Evolutionary conservation across 768 basidiomycete species (phyloP).

Genomic region (Collybia nuda): DNA sequence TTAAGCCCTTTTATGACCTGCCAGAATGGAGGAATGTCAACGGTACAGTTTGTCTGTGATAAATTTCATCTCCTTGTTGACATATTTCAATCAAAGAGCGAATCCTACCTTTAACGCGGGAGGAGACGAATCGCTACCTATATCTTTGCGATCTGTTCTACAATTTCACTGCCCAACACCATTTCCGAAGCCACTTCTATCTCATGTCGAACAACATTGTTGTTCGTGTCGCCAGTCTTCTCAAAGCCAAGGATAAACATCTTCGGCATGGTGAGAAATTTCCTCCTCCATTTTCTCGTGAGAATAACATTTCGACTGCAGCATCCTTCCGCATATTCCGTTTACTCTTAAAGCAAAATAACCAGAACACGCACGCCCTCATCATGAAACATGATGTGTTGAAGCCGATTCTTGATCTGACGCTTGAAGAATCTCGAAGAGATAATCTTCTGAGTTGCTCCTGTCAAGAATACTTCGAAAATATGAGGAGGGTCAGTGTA

Average conservation of each 20-base stretch:
- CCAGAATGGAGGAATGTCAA: constrained; percentile 56
- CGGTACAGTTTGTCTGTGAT: constrained; percentile 19
- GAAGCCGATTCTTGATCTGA: constrained; percentile 79
- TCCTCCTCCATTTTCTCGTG: background rate
- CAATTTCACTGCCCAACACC: constrained; percentile 86
- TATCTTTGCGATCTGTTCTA: constrained; percentile 91
- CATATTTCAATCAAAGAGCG: constrained; percentile 37
- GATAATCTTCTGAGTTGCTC: constrained; percentile 95
- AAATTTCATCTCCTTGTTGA: background rate
- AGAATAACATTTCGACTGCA: constrained; percentile 29
- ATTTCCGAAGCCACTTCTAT: constrained; percentile 90
- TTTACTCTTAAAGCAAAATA: constrained; percentile 78
- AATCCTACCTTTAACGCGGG: constrained; percentile 58
- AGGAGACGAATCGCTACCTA: constrained; percentile 80
- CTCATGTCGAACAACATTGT: constrained; percentile 81
- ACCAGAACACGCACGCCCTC: constrained; percentile 70
- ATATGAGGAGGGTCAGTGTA: constrained; percentile 75
- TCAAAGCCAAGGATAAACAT: constrained; percentile 87
- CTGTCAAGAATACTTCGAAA: constrained; percentile 95
- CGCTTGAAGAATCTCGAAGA: constrained; percentile 76
- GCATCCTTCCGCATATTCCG: constrained; percentile 94
- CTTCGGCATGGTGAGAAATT: constrained; percentile 77
- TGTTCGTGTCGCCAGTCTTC: constrained; percentile 69
- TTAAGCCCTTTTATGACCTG: constrained; percentile 75
- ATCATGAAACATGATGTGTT: constrained; percentile 85